Conservation (phyloP, 2,329 filamentous ascomycete genomes). For the Mariannaea sp. region DNA sequence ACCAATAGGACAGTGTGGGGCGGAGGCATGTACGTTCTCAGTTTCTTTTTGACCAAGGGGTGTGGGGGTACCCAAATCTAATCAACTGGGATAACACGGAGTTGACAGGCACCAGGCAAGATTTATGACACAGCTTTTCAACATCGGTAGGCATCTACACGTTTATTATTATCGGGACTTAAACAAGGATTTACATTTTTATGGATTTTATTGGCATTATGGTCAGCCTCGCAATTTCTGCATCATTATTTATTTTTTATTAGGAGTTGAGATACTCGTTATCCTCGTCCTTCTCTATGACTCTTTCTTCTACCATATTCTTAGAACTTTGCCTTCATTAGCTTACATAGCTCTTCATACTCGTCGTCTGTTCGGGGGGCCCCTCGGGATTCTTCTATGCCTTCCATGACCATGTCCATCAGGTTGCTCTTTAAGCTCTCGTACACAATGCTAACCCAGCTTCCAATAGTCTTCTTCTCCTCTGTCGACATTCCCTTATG, state of each 20-base stretch:
- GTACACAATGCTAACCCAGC: slow-evolving; percentile 40
- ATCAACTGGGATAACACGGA: too few species aligned
- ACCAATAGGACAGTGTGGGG: slow-evolving; percentile 12
- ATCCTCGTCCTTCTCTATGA: background rate
- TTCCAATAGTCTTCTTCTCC: slow-evolving; percentile 42
- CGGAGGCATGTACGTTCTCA: too few species aligned
- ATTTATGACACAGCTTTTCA: too few species aligned
- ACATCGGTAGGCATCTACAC: too few species aligned
- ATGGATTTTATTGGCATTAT: too few species aligned
- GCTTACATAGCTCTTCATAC: slow-evolving; percentile 31
- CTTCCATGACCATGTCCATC: slow-evolving; percentile 39
- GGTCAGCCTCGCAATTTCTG: too few species aligned
- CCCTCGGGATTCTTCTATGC: slow-evolving; percentile 25
- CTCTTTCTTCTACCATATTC: background rate
- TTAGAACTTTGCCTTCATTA: slow-evolving; percentile 17
- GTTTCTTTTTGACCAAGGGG: too few species aligned
- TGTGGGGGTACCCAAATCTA: too few species aligned
- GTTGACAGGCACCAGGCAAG: too few species aligned
- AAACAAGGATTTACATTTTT: too few species aligned
- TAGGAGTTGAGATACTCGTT: slow-evolving; percentile 22
- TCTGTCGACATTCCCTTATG: slow-evolving; percentile 30
- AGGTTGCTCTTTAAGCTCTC: slow-evolving; percentile 37
- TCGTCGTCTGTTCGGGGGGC: slow-evolving; percentile 29
- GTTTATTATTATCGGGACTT: too few species aligned
- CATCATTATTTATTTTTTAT: too few species aligned